Evolutionary conservation across 495 filamentous ascomycete species (phyloP).

Genomic region (Daldinia bambusicola): DNA sequence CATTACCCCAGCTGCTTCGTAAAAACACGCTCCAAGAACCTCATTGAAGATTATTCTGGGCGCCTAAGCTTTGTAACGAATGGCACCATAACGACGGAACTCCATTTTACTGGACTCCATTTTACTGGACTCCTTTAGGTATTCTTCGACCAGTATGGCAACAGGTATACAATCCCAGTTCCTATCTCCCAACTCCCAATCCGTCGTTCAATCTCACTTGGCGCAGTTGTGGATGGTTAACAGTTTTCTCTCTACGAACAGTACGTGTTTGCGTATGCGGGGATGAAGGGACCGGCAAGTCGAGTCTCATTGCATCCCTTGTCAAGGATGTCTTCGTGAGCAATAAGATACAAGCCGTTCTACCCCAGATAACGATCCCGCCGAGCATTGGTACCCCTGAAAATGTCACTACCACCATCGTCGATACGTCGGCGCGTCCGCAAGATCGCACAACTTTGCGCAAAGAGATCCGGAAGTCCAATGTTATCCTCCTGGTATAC

Average conservation of each 20-base stretch:
- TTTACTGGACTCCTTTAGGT: conserved; percentile 4
- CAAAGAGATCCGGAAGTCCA: conserved; percentile 94
- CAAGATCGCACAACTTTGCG: conserved; percentile 88
- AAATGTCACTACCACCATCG: conserved; percentile 94
- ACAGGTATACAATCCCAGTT: conserved; percentile 39
- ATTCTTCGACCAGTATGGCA: conserved; percentile 40
- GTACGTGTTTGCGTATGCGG: conserved; percentile 97
- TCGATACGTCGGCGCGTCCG: conserved; percentile 95
- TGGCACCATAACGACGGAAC: conserved; percentile 35
- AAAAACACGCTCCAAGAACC: background rate
- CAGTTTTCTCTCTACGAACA: conserved; percentile 40
- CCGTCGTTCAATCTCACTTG: background rate
- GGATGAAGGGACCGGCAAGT: conserved; percentile 82
- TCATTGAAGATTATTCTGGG: background rate
- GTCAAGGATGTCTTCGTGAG: conserved; percentile 96
- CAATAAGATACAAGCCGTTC: conserved; percentile 90
- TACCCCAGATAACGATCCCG: conserved; percentile 93
- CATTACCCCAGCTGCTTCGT: conserved; percentile 16
- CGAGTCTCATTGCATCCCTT: conserved; percentile 77
- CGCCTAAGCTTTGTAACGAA: conserved; percentile 17
- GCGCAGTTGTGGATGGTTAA: conserved; percentile 22
- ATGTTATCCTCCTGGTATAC: conserved; percentile 97
- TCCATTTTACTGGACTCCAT: conserved; percentile 20
- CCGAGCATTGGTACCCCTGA: conserved; percentile 88
- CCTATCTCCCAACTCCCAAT: background rate